Conservation (phyloP, 441 rosid genomes). For the Eruca vesicaria region DNA sequence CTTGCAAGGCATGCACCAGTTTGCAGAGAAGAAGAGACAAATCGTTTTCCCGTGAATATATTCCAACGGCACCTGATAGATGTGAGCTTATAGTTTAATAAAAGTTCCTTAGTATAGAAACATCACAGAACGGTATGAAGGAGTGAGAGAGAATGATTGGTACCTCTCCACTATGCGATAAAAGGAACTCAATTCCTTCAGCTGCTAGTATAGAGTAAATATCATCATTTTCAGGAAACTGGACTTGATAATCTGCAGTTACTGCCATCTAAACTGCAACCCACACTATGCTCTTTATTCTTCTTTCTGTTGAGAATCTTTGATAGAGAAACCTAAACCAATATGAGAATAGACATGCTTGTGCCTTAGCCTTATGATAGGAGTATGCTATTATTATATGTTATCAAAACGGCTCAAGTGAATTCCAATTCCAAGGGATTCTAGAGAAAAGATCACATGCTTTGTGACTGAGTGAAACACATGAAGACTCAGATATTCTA, state of each 20-base stretch:
- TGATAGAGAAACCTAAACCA: conserved; percentile 9
- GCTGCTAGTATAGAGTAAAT: conserved; percentile 46
- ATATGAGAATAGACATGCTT: neutral
- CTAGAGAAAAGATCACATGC: neutral
- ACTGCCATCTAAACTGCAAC: conserved; percentile 43
- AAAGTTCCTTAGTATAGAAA: neutral
- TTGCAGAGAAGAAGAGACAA: conserved; percentile 80
- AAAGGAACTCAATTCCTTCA: conserved; percentile 59
- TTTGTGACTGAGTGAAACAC: neutral
- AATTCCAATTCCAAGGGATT: neutral
- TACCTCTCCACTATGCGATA: conserved; percentile 59
- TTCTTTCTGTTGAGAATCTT: neutral
- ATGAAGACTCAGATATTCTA: neutral
- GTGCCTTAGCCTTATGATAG: neutral
- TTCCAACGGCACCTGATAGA: conserved; percentile 57
- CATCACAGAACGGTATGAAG: neutral
- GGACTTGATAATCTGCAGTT: conserved; percentile 31
- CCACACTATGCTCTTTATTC: conserved; percentile 1
- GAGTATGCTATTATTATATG: neutral
- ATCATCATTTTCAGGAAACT: conserved; percentile 30
- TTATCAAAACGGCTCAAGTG: neutral
- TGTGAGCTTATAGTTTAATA: conserved; percentile 1
- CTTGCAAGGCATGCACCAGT: conserved; percentile 86
- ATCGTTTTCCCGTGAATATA: conserved; percentile 48
- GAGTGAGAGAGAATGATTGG: neutral